phyloP scores from a whole-genome alignment of 2,329 filamentous ascomycete species.

The Calonectria pteridis region DNA sequence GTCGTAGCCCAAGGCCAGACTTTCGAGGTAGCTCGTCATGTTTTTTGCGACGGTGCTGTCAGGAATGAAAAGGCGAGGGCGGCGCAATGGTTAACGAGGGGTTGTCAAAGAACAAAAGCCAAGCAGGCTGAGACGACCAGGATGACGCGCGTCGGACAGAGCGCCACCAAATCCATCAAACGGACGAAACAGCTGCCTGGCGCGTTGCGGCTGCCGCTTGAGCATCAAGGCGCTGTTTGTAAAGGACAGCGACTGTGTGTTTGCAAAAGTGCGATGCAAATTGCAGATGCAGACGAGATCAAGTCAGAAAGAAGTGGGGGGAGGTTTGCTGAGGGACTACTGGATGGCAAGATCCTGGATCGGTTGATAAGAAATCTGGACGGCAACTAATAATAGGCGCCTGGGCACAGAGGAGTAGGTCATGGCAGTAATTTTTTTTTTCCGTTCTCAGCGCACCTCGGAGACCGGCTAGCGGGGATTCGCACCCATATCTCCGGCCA shows the following conservation, averaged over 20 bases:
- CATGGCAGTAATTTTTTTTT: background rate
- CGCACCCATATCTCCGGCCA: background rate
- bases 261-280: background rate
- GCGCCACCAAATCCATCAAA: constrained; percentile 20
- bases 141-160: constrained; percentile 12
- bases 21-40: constrained; percentile 42
- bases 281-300: constrained; percentile 4
- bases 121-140: constrained; percentile 7
- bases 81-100: constrained; percentile 16
- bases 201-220: constrained; percentile 11
- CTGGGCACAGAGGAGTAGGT: background rate
- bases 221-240: background rate
- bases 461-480: background rate
- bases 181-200: constrained; percentile 17
- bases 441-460: background rate
- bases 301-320: constrained; percentile 19
- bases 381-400: background rate
- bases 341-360: background rate
- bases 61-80: background rate
- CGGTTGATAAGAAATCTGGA: constrained; percentile 8
- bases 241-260: background rate
- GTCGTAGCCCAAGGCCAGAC: constrained; percentile 38
- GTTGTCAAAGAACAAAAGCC: background rate
- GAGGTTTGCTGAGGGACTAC: background rate
- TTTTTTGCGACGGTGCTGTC: constrained; percentile 30